A percentile compares a stretch with the other conserved stretches of the same genome.
Conservation (phyloP, 2,329 filamentous ascomycete genomes). For the Erysiphe neolycopersici region DNA sequence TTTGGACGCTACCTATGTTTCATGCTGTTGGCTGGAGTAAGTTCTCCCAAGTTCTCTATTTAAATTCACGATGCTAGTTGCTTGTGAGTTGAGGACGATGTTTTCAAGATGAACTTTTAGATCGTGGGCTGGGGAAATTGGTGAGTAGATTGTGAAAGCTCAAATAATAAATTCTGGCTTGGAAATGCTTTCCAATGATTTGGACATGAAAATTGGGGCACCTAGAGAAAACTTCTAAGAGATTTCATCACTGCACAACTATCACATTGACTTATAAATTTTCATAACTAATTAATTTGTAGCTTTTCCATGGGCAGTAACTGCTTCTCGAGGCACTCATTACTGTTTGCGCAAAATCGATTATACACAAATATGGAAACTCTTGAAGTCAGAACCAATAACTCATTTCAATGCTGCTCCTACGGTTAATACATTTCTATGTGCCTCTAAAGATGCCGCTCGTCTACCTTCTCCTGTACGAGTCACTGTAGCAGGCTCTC, state of each 20-base stretch:
- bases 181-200: too few species aligned
- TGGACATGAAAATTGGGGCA: too few species aligned
- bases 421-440: conserved; percentile 85
- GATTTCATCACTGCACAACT: too few species aligned
- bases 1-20: conserved; percentile 84
- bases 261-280: background rate
- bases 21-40: conserved; percentile 28
- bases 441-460: conserved; percentile 49
- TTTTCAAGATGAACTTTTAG: too few species aligned
- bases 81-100: too few species aligned
- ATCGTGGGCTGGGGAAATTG: too few species aligned
- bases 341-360: conserved; percentile 89
- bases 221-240: too few species aligned
- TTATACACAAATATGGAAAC: conserved; percentile 72
- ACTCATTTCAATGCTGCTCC: conserved; percentile 93
- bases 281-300: background rate
- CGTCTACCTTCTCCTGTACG: conserved; percentile 42
- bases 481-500: conserved; percentile 80
- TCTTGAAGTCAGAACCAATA: conserved; percentile 64
- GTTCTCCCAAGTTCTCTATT: background rate
- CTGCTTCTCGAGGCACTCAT: conserved; percentile 77
- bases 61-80: too few species aligned
- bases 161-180: too few species aligned
- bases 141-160: too few species aligned
- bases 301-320: conserved; percentile 87